These are phyloP conservation scores for Fusarium pseudonygamai DNA, from an alignment of 2,329 filamentous ascomycete species.

Conservation along the genomic window DNA sequence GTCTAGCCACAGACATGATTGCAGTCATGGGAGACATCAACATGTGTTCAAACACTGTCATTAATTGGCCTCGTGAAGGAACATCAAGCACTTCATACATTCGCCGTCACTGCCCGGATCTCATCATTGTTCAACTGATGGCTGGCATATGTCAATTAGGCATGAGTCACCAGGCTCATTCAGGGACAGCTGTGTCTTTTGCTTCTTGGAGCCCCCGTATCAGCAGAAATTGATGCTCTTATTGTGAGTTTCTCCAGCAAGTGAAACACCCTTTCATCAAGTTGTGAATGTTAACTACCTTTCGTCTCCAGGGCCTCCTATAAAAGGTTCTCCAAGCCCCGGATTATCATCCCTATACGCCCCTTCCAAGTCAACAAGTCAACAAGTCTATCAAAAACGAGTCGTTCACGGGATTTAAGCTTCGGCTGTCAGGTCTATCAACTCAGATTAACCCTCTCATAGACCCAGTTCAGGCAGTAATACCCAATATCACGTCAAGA, in stretches of 20 bases:
- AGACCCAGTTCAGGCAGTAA: too few species aligned
- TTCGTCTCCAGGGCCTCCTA: background rate
- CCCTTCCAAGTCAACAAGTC: too few species aligned
- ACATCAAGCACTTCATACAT: too few species aligned
- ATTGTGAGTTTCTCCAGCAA: background rate
- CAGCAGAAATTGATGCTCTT: too few species aligned
- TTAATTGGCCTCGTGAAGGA: accelerated
- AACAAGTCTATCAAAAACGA: too few species aligned
- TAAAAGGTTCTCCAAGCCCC: accelerated
- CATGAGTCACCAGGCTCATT: background rate
- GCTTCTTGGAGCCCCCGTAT: background rate
- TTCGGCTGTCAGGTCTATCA: too few species aligned
- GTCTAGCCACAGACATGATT: background rate
- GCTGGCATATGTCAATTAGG: too few species aligned
- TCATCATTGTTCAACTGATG: background rate
- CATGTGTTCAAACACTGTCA: too few species aligned
- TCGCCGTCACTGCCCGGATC: too few species aligned
- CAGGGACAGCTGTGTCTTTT: background rate
- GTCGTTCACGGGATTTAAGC: too few species aligned
- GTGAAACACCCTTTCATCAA: background rate
- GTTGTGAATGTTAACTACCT: background rate
- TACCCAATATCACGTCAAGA: background rate
- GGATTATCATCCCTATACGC: background rate
- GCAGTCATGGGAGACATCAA: accelerated
- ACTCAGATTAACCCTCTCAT: too few species aligned